Conservation (phyloP, 2,329 filamentous ascomycete species). For the Saccharata proteae region DNA sequence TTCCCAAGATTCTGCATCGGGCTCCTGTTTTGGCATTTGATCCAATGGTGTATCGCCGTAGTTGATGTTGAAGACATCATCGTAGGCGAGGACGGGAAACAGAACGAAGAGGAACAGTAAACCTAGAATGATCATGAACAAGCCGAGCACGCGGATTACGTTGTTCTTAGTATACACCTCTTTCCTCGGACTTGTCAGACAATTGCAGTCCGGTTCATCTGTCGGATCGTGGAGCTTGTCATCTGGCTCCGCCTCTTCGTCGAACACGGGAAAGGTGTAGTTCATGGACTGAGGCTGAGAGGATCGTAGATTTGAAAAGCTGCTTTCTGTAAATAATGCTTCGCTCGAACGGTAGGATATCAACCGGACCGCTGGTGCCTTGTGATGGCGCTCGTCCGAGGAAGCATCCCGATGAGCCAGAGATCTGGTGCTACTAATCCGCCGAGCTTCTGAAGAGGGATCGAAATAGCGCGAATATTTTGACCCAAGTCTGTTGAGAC, state of each 20-base stretch:
- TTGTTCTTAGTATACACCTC: conserved; percentile 35
- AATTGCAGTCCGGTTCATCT: conserved; percentile 35
- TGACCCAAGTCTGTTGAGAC: too few species aligned
- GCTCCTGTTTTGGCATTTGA: conserved; percentile 24
- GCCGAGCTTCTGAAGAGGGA: conserved; percentile 20
- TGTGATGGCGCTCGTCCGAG: neutral
- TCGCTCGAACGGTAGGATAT: conserved; percentile 23
- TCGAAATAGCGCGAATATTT: conserved; percentile 26
- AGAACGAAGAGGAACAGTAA: conserved; percentile 39
- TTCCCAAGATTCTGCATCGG: conserved; percentile 27
- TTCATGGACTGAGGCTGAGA: conserved; percentile 31
- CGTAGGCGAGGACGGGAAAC: conserved; percentile 37
- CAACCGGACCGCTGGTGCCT: neutral
- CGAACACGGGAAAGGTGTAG: conserved; percentile 33
- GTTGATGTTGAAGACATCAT: conserved; percentile 27
- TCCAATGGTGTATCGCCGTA: conserved; percentile 28
- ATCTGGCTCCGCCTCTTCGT: conserved; percentile 40
- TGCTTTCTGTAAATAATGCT: too few species aligned
- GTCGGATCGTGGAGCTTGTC: conserved; percentile 45
- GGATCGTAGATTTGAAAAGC: conserved; percentile 37
- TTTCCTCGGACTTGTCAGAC: conserved; percentile 28
- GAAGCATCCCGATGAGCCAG: neutral
- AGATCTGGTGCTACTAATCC: conserved; percentile 13
- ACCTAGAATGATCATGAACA: conserved; percentile 34
- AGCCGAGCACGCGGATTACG: conserved; percentile 30